Conservation (phyloP, 108 stramenopile species). For the Chaetoceros tenuissimus region DNA sequence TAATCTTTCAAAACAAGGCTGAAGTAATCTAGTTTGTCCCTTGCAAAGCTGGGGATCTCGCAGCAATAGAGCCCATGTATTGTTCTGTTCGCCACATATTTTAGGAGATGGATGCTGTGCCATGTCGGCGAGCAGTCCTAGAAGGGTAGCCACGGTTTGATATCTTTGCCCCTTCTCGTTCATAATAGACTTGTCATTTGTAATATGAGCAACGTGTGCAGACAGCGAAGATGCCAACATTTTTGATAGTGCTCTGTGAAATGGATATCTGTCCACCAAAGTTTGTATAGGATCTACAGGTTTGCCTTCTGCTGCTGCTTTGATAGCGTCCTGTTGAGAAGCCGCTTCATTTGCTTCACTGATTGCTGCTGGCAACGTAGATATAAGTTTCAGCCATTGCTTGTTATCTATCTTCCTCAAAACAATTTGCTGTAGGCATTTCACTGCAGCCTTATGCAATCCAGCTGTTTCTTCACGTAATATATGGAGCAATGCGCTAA, state of each 20-base stretch:
- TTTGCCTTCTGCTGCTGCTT: conserved; percentile 8
- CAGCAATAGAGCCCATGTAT: conserved; percentile 58
- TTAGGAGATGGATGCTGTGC: conserved; percentile 66
- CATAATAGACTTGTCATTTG: conserved; percentile 49
- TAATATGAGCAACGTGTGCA: conserved; percentile 62
- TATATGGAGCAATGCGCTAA: conserved; percentile 63
- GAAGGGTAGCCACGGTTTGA: conserved; percentile 34
- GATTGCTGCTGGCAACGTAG: conserved; percentile 54
- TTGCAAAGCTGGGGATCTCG: conserved; percentile 71
- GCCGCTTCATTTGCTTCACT: conserved; percentile 48
- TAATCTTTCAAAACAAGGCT: conserved; percentile 47
- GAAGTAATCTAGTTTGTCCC: conserved; percentile 31
- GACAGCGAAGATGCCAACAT: conserved; percentile 59
- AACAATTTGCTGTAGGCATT: conserved; percentile 65
- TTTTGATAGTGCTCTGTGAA: conserved; percentile 54
- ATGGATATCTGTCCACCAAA: conserved; percentile 21
- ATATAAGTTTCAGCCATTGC: conserved; percentile 61
- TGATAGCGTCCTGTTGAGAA: conserved; percentile 26
- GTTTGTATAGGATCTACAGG: conserved; percentile 20
- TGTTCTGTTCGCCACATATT: conserved; percentile 65
- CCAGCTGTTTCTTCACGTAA: conserved; percentile 54
- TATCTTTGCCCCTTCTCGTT: conserved; percentile 28
- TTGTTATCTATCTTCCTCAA: conserved; percentile 58
- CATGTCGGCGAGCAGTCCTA: conserved; percentile 65
- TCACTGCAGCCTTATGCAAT: conserved; percentile 49